Conservation (phyloP, 345 rosid genomes). For the Excoecaria cochinchinensis region DNA sequence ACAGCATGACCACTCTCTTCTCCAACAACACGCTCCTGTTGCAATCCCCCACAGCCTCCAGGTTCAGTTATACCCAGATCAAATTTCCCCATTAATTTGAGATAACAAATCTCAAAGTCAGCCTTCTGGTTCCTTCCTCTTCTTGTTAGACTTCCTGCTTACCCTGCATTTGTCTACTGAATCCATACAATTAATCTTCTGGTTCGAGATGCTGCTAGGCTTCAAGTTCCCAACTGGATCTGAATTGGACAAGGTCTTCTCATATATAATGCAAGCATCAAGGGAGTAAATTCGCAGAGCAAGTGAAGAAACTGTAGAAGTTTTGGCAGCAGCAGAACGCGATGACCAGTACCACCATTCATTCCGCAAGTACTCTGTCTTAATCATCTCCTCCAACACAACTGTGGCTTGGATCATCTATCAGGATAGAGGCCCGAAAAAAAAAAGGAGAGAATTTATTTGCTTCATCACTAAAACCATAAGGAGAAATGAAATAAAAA, state of each 20-base stretch:
- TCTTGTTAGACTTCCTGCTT: constrained; percentile 70
- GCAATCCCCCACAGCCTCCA: constrained; percentile 22
- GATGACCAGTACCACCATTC: constrained; percentile 99
- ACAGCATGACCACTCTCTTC: constrained; percentile 8
- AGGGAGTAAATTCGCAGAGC: constrained; percentile 80
- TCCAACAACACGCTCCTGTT: constrained; percentile 6
- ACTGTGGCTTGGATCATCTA: constrained; percentile 93
- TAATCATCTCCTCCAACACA: constrained; percentile 85
- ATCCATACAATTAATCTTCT: constrained; percentile 44
- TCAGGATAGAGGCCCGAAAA: constrained; percentile 4
- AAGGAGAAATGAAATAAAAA: not conserved
- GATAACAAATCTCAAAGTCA: constrained; percentile 20
- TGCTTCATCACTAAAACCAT: not conserved
- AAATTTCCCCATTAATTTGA: not conserved
- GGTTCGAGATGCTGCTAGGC: constrained; percentile 34
- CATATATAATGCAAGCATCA: constrained; percentile 76
- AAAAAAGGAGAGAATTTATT: not conserved
- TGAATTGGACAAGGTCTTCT: constrained; percentile 36
- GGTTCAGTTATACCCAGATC: constrained; percentile 14
- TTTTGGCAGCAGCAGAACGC: constrained; percentile 81
- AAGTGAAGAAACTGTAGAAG: constrained; percentile 73
- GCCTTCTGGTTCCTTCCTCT: constrained; percentile 82
- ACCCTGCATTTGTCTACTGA: constrained; percentile 53
- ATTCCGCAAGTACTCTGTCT: constrained; percentile 68
- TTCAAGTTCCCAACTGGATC: constrained; percentile 42